Conservation (phyloP, 192 early-diverging fungal species). For the Coemansia sp. region DNA sequence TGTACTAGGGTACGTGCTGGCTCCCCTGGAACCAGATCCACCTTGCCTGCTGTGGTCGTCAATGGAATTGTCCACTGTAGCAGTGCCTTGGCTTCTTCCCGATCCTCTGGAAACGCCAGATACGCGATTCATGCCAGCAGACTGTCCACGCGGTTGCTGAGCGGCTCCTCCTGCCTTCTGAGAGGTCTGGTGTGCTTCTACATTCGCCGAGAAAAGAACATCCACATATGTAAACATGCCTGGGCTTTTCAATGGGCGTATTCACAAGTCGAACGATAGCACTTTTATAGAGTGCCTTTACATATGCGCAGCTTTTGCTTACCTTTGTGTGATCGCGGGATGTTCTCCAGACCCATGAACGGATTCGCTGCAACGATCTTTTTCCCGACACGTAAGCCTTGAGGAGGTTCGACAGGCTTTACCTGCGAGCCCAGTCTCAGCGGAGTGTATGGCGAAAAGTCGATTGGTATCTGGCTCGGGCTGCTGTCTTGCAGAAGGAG, state of each 20-base stretch:
- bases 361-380: not conserved
- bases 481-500: conserved; percentile 35
- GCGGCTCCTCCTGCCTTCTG: not conserved
- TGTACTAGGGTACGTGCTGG: not conserved
- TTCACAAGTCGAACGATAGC: not conserved
- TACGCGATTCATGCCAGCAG: not conserved
- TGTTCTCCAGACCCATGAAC: conserved; percentile 34
- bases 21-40: not conserved
- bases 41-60: not conserved
- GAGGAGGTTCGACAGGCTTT: conserved; percentile 23
- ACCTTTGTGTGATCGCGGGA: conserved; percentile 19
- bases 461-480: conserved; percentile 22
- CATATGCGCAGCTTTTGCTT: not conserved
- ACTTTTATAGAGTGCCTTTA: no score
- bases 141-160: not conserved
- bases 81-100: not conserved
- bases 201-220: not conserved
- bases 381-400: conserved; percentile 7
- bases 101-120: conserved; percentile 2
- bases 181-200: not conserved
- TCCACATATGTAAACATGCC: not conserved
- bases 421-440: conserved; percentile 41
- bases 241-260: not conserved
- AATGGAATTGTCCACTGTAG: not conserved
- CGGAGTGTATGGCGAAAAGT: conserved; percentile 37